These are phyloP conservation scores for Lasiosphaeris hirsuta DNA, from an alignment of 495 filamentous ascomycete species.

Conservation along the genomic window DNA sequence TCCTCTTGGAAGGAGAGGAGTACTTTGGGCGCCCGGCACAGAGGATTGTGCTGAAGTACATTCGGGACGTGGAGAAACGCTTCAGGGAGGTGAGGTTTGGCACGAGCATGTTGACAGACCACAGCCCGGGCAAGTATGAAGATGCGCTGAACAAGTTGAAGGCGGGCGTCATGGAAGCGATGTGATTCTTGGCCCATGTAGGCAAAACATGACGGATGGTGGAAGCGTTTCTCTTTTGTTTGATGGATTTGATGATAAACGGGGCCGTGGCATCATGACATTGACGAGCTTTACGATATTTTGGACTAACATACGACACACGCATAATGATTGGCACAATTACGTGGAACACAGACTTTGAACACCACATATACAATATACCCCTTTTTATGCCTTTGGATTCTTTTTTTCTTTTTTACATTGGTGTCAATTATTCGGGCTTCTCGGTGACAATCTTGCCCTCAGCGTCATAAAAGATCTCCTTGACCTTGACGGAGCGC, in stretches of 20 bases:
- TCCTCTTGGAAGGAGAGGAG: conserved; percentile 36
- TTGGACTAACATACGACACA: not conserved
- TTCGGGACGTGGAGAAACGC: conserved; percentile 60
- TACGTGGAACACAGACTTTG: not conserved
- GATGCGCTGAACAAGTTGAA: conserved; percentile 41
- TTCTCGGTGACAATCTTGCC: conserved; percentile 53
- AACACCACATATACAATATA: conserved; percentile 3
- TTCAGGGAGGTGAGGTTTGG: conserved; percentile 72
- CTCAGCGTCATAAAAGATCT: conserved; percentile 65
- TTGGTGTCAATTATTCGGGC: conserved; percentile 15
- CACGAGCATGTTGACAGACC: conserved; percentile 70
- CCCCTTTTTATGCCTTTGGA: not conserved
- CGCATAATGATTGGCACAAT: not conserved
- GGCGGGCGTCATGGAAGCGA: conserved; percentile 28
- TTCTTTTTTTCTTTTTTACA: not conserved
- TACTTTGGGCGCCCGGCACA: conserved; percentile 60
- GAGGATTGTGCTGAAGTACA: conserved; percentile 61
- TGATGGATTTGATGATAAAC: no score
- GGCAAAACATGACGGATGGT: not conserved
- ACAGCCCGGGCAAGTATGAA: conserved; percentile 75
- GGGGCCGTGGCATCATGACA: no score
- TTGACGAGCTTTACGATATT: not conserved
- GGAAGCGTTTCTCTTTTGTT: not conserved
- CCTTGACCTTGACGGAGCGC: conserved; percentile 65
- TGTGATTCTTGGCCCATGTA: not conserved